Evolutionary conservation across 2,329 filamentous ascomycete genomes (phyloP).

Genomic region (Balansia obtecta): DNA sequence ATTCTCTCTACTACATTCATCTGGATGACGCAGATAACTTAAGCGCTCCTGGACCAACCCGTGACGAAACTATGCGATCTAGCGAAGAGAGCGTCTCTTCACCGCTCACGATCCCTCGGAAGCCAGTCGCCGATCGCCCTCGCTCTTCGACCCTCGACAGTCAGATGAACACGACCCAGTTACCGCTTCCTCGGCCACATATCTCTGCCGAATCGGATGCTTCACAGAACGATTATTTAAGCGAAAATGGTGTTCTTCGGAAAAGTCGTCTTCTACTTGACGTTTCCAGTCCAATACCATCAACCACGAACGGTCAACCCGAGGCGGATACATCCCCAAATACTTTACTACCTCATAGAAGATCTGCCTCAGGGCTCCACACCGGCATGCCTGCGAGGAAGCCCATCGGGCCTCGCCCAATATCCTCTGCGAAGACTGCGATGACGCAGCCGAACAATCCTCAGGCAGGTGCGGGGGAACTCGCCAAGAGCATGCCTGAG

Average conservation of each 20-base stretch:
- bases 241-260: not conserved
- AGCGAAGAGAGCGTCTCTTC: constrained; percentile 29
- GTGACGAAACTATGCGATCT: constrained; percentile 23
- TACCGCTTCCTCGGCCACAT: not conserved
- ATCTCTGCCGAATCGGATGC: not conserved
- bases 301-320: not conserved
- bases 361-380: constrained; percentile 8
- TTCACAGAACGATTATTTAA: not conserved
- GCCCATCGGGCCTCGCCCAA: constrained; percentile 16
- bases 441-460: not conserved
- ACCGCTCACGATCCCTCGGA: constrained; percentile 36
- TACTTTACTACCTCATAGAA: not conserved
- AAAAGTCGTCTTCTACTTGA: not conserved
- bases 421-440: not conserved
- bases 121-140: constrained; percentile 32
- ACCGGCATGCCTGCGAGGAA: constrained; percentile 14
- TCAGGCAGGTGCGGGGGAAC: not conserved
- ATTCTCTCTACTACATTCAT: constrained; percentile 85
- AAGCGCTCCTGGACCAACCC: constrained; percentile 16
- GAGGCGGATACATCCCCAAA: not conserved
- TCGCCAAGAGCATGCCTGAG: not conserved
- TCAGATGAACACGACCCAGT: constrained; percentile 5
- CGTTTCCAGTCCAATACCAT: not conserved
- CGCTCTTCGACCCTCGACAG: constrained; percentile 17
- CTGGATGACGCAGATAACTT: constrained; percentile 45